A percentile compares a stretch with the other conserved stretches of the same genome.
Evolutionary conservation across 2,329 filamentous ascomycete genomes (phyloP).

Genomic region (Chaetomium strumarium): DNA sequence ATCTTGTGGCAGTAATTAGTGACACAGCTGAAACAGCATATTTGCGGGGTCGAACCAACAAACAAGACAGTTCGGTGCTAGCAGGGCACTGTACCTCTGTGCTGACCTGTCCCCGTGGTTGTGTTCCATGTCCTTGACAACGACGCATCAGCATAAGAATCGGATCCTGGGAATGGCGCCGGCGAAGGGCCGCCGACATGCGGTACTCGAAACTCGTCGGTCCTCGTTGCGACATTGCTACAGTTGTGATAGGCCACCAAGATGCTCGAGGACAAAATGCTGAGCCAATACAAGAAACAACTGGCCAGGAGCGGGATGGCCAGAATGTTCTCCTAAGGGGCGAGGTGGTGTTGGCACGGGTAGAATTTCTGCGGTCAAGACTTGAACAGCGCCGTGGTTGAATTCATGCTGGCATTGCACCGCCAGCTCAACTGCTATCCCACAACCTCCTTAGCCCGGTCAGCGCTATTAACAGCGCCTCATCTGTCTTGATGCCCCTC

Average conservation of each 20-base stretch:
- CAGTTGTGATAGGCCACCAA: too few relatives aligned
- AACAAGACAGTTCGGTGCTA: neutral
- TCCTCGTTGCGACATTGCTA: too few relatives aligned
- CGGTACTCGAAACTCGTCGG: neutral
- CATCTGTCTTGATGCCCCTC: slow-evolving; percentile 75
- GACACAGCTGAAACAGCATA: neutral
- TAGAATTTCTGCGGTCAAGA: too few relatives aligned
- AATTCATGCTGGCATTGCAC: neutral
- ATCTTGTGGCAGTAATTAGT: neutral
- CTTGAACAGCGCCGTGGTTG: neutral
- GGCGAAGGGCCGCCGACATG: neutral
- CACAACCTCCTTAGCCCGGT: slow-evolving; percentile 59
- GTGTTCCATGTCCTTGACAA: neutral
- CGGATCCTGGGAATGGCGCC: too few relatives aligned
- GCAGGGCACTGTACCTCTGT: neutral
- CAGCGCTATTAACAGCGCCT: slow-evolving; percentile 73
- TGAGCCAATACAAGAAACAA: too few relatives aligned
- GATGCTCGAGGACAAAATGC: too few relatives aligned
- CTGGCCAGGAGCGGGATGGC: neutral
- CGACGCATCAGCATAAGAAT: neutral
- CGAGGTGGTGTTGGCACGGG: neutral
- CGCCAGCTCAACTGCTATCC: slow-evolving; percentile 30
- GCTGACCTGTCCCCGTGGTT: slow-evolving; percentile 3
- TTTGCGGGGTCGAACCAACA: slow-evolving; percentile 7
- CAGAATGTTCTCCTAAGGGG: neutral